Conservation (phyloP, 2,329 filamentous ascomycete genomes). For the Ophiostoma ulmi region DNA sequence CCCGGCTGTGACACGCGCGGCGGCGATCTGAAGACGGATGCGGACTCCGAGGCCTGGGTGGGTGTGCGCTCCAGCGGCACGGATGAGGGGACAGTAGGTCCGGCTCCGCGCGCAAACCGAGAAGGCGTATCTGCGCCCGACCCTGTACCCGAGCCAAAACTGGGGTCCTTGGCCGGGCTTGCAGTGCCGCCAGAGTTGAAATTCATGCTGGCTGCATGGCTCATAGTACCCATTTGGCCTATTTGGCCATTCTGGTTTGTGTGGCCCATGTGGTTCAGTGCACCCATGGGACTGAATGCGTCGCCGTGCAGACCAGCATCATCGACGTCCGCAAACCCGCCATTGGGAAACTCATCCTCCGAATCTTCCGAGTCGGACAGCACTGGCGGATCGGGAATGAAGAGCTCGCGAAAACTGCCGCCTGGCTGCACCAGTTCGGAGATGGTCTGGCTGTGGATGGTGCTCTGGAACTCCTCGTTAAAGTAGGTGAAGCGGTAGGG, state of each 20-base stretch:
- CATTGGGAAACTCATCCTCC: slow-evolving; percentile 42
- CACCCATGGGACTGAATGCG: slow-evolving; percentile 1
- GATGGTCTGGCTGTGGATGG: slow-evolving; percentile 92
- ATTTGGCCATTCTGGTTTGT: neutral
- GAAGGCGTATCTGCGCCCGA: neutral
- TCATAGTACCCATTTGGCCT: neutral
- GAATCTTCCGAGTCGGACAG: slow-evolving; percentile 64
- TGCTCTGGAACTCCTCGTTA: slow-evolving; percentile 93
- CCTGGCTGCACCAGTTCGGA: slow-evolving; percentile 86
- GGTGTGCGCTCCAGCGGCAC: slow-evolving; percentile 9
- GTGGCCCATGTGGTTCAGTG: neutral
- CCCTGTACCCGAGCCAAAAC: neutral
- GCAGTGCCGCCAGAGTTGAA: slow-evolving; percentile 16
- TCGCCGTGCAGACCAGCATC: slow-evolving; percentile 15
- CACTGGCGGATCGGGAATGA: slow-evolving; percentile 77
- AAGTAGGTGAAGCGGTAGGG: slow-evolving; percentile 98
- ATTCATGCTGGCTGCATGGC: neutral
- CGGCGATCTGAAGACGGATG: slow-evolving; percentile 15
- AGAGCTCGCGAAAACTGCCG: slow-evolving; percentile 77
- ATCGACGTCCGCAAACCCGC: slow-evolving; percentile 6
- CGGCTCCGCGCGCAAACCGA: neutral
- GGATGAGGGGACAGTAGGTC: neutral
- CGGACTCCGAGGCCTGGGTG: slow-evolving; percentile 12
- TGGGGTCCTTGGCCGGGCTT: slow-evolving; percentile 18
- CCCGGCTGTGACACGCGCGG: neutral